phyloP scores from a whole-genome alignment of 2,329 filamentous ascomycete genomes.

The Penicillium frequentans region DNA sequence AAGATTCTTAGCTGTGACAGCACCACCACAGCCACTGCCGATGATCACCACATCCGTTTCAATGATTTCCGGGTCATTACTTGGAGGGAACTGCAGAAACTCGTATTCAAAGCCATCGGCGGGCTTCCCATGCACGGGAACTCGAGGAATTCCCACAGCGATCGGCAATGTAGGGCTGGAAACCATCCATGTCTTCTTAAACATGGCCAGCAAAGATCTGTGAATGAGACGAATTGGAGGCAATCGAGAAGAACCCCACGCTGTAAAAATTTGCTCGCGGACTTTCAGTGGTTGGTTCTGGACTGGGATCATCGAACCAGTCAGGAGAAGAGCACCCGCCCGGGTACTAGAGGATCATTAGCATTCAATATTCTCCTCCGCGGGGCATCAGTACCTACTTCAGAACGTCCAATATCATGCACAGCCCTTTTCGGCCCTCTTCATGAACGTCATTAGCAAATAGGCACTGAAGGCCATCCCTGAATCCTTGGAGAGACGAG shows the following conservation, averaged over 20 bases:
- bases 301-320: slow-evolving; percentile 57
- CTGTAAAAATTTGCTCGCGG: slow-evolving; percentile 54
- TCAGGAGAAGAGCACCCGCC: slow-evolving; percentile 57
- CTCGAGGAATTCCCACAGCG: slow-evolving; percentile 55
- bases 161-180: slow-evolving; percentile 51
- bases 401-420: slow-evolving; percentile 54
- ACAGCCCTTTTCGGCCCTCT: slow-evolving; percentile 49
- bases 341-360: slow-evolving; percentile 44
- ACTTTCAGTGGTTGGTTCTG: slow-evolving; percentile 54
- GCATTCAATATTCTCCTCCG: background rate
- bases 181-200: slow-evolving; percentile 55
- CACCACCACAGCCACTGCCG: slow-evolving; percentile 84
- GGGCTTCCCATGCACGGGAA: slow-evolving; percentile 54
- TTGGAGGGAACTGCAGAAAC: slow-evolving; percentile 59
- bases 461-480: slow-evolving; percentile 48
- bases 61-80: slow-evolving; percentile 57
- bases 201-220: slow-evolving; percentile 50
- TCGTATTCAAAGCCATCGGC: slow-evolving; percentile 55
- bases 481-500: slow-evolving; percentile 52
- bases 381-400: slow-evolving; percentile 41
- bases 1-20: slow-evolving; percentile 76
- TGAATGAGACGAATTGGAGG: slow-evolving; percentile 53
- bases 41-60: slow-evolving; percentile 82
- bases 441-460: slow-evolving; percentile 51
- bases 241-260: slow-evolving; percentile 56